phyloP scores from a whole-genome alignment of 805 yeast genomes.

The Zygosaccharomyces pseudorouxii region DNA sequence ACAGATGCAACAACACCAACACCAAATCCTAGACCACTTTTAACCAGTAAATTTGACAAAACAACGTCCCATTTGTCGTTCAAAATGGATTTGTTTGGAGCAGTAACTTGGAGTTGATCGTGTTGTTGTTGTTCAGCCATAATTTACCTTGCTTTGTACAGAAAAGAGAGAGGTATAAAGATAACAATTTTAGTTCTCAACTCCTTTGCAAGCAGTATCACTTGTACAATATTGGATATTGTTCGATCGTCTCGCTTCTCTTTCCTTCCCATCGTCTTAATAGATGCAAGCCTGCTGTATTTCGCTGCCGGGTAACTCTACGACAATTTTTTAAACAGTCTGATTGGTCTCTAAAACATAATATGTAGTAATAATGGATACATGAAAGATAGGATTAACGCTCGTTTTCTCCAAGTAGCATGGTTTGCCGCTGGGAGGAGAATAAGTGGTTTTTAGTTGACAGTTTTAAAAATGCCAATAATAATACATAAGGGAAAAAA shows the following conservation, averaged over 20 bases:
- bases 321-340: background rate
- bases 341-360: constrained; percentile 7
- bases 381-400: background rate
- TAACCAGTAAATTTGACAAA: constrained; percentile 86
- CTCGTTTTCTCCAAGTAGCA: no score
- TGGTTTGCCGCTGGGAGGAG: no score
- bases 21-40: constrained; percentile 94
- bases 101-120: constrained; percentile 9
- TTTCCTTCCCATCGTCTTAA: background rate
- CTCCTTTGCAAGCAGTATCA: background rate
- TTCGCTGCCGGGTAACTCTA: constrained; percentile 1
- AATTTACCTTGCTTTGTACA: background rate
- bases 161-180: background rate
- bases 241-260: background rate
- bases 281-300: background rate
- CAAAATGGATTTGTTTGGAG: constrained; percentile 46
- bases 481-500: no score
- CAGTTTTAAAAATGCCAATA: no score
- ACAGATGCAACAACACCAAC: constrained; percentile 93
- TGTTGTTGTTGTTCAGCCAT: background rate
- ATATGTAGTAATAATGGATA: background rate
- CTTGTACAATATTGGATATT: background rate
- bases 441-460: no score
- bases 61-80: constrained; percentile 93
- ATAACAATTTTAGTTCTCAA: background rate